Evolutionary conservation across 257 asterid genomes (phyloP).

Genomic region (Leptodermis oblonga): DNA sequence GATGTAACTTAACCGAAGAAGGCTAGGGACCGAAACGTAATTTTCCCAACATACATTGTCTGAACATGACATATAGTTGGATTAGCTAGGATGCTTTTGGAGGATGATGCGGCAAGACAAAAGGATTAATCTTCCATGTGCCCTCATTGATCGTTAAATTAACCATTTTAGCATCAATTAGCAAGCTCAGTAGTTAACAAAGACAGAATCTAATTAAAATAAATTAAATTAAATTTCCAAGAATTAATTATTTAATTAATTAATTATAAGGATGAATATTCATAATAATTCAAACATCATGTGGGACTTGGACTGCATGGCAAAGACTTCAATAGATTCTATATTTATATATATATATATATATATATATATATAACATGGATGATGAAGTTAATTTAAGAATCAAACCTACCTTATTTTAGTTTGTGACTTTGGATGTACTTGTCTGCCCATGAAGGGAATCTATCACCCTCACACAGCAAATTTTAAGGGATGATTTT

Average conservation of each 20-base stretch:
- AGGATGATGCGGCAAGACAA: neutral
- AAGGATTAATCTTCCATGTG: neutral
- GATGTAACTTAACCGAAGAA: no score
- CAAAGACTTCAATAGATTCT: neutral
- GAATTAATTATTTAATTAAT: no score
- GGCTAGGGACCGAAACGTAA: no score
- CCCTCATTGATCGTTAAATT: neutral
- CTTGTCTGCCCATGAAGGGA: slow-evolving; percentile 24
- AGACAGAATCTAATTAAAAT: slow-evolving; percentile 24
- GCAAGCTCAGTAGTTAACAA: slow-evolving; percentile 15
- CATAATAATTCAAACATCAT: slow-evolving; percentile 24
- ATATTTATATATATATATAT: neutral
- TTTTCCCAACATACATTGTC: no score
- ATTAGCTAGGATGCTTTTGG: neutral
- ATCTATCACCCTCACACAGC: slow-evolving; percentile 1
- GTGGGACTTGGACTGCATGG: slow-evolving; percentile 22
- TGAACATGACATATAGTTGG: no score
- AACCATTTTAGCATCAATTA: no score
- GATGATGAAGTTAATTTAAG: slow-evolving; percentile 26
- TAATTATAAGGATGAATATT: neutral
- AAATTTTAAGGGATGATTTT: no score
- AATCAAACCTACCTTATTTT: slow-evolving; percentile 13
- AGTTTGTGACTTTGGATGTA: slow-evolving; percentile 32
- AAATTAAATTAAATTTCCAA: no score
- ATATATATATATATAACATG: slow-evolving; percentile 14